Percentiles rank a stretch among this genome's conserved stretches.
phyloP scores from a whole-genome alignment of 495 filamentous ascomycete genomes.

The Elasticomyces elasticus region DNA sequence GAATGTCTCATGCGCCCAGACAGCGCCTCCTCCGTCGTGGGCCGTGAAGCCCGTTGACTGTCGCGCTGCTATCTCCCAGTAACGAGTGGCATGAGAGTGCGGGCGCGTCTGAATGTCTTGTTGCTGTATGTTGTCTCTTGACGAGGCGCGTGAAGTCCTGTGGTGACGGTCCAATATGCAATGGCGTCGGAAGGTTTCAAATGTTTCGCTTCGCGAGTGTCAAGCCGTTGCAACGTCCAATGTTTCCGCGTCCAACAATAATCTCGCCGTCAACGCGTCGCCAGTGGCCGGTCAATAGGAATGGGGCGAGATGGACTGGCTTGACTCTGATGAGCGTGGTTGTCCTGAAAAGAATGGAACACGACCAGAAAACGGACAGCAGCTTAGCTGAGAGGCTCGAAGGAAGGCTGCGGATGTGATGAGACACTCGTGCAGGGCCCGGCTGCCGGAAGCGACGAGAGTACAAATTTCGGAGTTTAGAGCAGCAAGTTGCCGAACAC shows the following conservation, averaged over 20 bases:
- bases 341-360: background rate
- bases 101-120: background rate
- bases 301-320: no score
- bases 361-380: background rate
- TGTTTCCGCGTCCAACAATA: background rate
- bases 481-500: no score
- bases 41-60: background rate
- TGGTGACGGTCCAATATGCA: background rate
- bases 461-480: no score
- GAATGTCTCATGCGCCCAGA: slow-evolving; percentile 1
- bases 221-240: background rate
- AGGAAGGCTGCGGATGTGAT: no score
- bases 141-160: background rate
- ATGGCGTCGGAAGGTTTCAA: background rate
- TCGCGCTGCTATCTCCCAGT: background rate
- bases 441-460: no score
- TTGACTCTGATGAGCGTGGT: no score
- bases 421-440: no score
- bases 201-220: background rate
- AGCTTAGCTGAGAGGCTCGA: background rate
- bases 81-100: background rate
- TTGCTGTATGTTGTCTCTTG: background rate
- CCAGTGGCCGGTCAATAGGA: no score
- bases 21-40: background rate
- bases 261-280: background rate